Conservation (phyloP, 345 rosid genomes). For the Gossypium sturtianum region DNA sequence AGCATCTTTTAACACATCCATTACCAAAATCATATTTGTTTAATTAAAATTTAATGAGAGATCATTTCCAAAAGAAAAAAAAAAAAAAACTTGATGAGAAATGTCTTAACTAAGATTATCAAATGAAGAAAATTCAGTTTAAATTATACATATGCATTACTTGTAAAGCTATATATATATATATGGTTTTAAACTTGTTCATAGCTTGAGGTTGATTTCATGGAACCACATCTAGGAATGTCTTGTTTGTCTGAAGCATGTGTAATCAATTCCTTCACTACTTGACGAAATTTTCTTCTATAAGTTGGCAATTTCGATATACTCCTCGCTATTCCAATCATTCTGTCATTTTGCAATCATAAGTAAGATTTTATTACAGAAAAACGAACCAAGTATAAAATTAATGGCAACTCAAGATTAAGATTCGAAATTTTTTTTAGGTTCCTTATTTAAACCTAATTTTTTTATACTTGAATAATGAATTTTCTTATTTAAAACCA, state of each 20-base stretch:
- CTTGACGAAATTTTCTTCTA: slow-evolving; percentile 57
- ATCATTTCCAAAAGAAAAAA: neutral
- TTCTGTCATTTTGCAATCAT: slow-evolving; percentile 25
- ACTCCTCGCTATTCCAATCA: slow-evolving; percentile 64
- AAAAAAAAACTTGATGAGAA: neutral
- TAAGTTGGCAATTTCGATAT: slow-evolving; percentile 65
- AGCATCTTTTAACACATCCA: no score
- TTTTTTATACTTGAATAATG: no score
- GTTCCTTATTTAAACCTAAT: no score
- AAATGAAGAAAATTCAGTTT: neutral
- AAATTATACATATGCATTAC: neutral
- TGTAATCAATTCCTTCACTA: slow-evolving; percentile 51
- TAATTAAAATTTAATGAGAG: neutral
- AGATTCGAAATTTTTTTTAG: no score
- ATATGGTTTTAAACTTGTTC: slow-evolving; percentile 26
- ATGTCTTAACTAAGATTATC: neutral
- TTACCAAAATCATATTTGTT: no score
- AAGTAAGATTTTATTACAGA: neutral
- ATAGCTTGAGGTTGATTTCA: slow-evolving; percentile 29
- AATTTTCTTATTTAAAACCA: no score
- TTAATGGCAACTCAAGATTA: no score
- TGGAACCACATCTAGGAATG: slow-evolving; percentile 27
- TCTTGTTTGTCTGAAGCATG: slow-evolving; percentile 41
- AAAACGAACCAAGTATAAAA: no score
- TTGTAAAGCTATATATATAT: neutral